Percentiles rank a stretch among this genome's conserved stretches.
Conservation (phyloP, 345 rosid genomes). For the Chamaenerion angustifolium region DNA sequence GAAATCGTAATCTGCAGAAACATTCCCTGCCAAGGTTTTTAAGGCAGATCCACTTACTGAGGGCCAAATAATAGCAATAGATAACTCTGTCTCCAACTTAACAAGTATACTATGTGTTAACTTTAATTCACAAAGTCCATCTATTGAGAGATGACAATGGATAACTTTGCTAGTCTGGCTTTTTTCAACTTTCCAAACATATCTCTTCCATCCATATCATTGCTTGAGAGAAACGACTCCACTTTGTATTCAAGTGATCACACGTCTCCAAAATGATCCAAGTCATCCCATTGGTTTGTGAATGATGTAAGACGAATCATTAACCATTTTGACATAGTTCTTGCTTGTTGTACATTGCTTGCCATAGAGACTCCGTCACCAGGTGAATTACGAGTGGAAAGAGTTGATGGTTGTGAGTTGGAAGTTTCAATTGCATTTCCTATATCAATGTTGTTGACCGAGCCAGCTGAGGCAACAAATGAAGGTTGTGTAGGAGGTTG, state of each 20-base stretch:
- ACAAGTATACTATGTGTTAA: slow-evolving; percentile 33
- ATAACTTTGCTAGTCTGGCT: too few species aligned
- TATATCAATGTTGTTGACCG: slow-evolving; percentile 90
- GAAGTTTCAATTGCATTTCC: slow-evolving; percentile 89
- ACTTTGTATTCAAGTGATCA: slow-evolving; percentile 86
- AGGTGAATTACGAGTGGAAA: slow-evolving; percentile 79
- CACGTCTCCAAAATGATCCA: slow-evolving; percentile 88
- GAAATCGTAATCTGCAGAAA: slow-evolving; percentile 55
- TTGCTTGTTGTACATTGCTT: slow-evolving; percentile 65
- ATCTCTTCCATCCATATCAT: slow-evolving; percentile 87
- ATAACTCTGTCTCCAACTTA: slow-evolving; percentile 38
- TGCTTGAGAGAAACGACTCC: slow-evolving; percentile 83
- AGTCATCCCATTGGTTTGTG: slow-evolving; percentile 89
- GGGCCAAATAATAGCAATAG: slow-evolving; percentile 71
- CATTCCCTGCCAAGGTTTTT: slow-evolving; percentile 65
- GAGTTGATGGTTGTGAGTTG: slow-evolving; percentile 94
- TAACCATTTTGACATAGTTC: slow-evolving; percentile 62
- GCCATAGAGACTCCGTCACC: slow-evolving; percentile 70
- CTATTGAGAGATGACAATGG: too few species aligned
- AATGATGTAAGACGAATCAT: slow-evolving; percentile 78
- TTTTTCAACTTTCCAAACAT: slow-evolving; percentile 68
- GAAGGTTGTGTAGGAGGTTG: too few species aligned
- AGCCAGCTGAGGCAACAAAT: too few species aligned
- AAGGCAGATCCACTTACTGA: slow-evolving; percentile 62
- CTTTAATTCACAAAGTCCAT: too few species aligned